Conservation (phyloP, 169 alveolate species). For the Theileria luwenshuni region DNA sequence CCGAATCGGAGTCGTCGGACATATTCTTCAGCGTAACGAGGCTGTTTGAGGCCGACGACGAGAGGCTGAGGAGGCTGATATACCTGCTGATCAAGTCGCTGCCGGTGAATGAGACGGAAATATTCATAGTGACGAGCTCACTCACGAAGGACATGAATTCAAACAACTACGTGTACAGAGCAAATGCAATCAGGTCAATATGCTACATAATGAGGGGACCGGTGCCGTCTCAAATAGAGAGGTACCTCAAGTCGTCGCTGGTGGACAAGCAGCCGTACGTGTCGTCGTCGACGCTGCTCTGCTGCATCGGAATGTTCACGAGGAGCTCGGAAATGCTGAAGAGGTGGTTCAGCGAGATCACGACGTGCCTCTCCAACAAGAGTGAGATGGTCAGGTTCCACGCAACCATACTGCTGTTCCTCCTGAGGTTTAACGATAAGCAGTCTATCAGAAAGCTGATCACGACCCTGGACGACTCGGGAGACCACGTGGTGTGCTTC, state of each 20-base stretch:
- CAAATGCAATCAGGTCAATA: conserved; percentile 94
- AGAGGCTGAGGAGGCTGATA: conserved; percentile 88
- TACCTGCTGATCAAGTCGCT: conserved; percentile 90
- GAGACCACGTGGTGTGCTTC: conserved; percentile 53
- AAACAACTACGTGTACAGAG: conserved; percentile 91
- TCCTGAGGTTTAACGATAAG: conserved; percentile 84
- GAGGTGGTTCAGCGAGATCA: conserved; percentile 84
- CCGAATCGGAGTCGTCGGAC: conserved; percentile 89
- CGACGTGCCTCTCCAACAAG: conserved; percentile 85
- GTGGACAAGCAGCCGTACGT: conserved; percentile 92
- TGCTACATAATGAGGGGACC: conserved; percentile 92
- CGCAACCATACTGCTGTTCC: conserved; percentile 91
- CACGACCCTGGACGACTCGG: conserved; percentile 37
- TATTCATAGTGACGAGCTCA: conserved; percentile 93
- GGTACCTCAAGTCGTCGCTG: conserved; percentile 90
- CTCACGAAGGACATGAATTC: conserved; percentile 93
- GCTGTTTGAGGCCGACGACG: conserved; percentile 89
- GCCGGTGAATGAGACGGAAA: conserved; percentile 89
- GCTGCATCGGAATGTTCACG: conserved; percentile 86
- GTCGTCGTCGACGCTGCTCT: conserved; percentile 89
- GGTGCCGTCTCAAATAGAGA: conserved; percentile 92
- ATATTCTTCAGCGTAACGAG: conserved; percentile 93
- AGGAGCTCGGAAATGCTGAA: conserved; percentile 90
- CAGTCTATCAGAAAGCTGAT: conserved; percentile 62
- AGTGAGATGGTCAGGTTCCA: conserved; percentile 92